Base-by-base conservation (phyloP, 805 yeast species). In the Candida awuae region DNA sequence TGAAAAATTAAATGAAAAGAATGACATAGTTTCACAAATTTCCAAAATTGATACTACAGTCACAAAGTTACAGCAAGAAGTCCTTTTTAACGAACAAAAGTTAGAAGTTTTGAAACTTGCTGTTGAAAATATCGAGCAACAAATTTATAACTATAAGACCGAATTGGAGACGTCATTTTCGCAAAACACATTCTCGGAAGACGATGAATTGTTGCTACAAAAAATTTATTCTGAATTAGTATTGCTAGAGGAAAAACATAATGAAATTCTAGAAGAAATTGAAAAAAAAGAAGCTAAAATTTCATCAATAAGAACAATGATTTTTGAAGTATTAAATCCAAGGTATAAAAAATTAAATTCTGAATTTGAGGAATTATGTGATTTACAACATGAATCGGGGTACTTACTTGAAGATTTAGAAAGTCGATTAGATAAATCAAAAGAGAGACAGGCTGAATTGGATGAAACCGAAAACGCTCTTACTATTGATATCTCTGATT, bases 101-200 rank as follows among this genome's bases (percentile, higher is more conserved):
- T 42, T 64, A 8, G 65, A 59, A 8, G 60, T 68, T 12, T 46
- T 61, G 1, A 45, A 56, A 5, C 43, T 55, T 6, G 49, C 68
- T 1, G 55, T 68, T n/a, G 59, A 49, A n/a, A 53, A 62, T 2
- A 45, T 62, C 10, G 43, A 47, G 9, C 60, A 61, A 5, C 76
- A 73, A 48, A 52, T 70, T 29, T 48, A 51, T 6, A 71, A 71
- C 13, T 71, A 66, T 38, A 46, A 59, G 18, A 44, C 52, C 2
- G 95, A 87, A 53, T 45, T 76, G 34, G 39, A 51, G 1, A 62
- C 78, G 4, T 67, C 67, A 1, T 85, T 86, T 50, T 62, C 70
- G 15, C 69, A 71, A 32, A 66, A 67, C 2, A 22, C 42, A 8
- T 58, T 86, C 29, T 61, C 77, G 0, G 41, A 51, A 0, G 68